Conservation (phyloP, 1,284 basidiomycete species). For the Hemileccinum hortonii region DNA sequence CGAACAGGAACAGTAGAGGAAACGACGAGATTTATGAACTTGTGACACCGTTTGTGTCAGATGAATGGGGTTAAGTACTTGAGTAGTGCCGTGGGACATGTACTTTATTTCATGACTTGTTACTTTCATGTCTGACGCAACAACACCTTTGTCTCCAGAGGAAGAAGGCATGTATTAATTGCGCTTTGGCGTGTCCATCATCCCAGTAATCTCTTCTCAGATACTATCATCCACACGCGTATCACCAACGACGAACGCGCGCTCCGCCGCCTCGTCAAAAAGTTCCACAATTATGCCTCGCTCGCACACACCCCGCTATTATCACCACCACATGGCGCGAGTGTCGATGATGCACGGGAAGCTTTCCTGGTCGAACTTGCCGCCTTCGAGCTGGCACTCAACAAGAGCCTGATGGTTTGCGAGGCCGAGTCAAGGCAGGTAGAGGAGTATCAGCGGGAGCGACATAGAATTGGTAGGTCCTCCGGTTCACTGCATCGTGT, state of each 20-base stretch:
- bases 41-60: conserved; percentile 75
- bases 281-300: conserved; percentile 69
- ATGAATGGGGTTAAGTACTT: conserved; percentile 52
- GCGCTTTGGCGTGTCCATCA: too few species aligned
- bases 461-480: conserved; percentile 62
- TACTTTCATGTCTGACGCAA: conserved; percentile 12
- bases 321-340: conserved; percentile 35
- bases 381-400: conserved; percentile 68
- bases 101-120: background rate
- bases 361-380: conserved; percentile 73
- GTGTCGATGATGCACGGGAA: conserved; percentile 69
- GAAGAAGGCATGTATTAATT: conserved; percentile 72
- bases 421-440: conserved; percentile 80
- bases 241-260: conserved; percentile 75
- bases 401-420: conserved; percentile 76
- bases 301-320: conserved; percentile 52
- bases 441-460: conserved; percentile 73
- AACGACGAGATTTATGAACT: conserved; percentile 77
- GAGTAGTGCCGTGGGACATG: background rate
- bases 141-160: conserved; percentile 48
- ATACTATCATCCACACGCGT: conserved; percentile 72
- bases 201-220: conserved; percentile 37
- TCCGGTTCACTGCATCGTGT: background rate
- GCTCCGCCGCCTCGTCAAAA: conserved; percentile 72
- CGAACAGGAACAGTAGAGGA: conserved; percentile 44